A percentile compares a stretch with the other conserved stretches of the same genome.
These are phyloP conservation scores for Tricholoma flavovirens DNA, from an alignment of 768 basidiomycete genomes.

Conservation along the genomic window DNA sequence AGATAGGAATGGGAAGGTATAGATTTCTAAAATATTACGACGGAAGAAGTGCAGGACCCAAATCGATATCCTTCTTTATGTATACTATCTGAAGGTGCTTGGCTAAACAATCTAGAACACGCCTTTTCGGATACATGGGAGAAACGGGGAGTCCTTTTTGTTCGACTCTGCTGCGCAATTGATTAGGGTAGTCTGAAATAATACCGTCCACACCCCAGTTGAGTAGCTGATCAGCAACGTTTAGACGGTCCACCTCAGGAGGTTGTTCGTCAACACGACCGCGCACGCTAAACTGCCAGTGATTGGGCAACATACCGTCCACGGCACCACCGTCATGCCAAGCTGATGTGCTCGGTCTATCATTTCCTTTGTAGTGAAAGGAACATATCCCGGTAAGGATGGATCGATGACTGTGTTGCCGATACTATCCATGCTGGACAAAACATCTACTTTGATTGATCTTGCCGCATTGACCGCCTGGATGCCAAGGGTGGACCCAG, in stretches of 20 bases:
- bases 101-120: constrained; percentile 56
- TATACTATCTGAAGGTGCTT: constrained; percentile 6
- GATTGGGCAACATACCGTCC: constrained; percentile 49
- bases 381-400: constrained; percentile 34
- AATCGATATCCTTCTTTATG: neutral
- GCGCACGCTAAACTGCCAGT: neutral
- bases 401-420: constrained; percentile 38
- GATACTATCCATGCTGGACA: constrained; percentile 57
- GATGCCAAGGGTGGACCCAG: constrained; percentile 50
- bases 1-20: no score
- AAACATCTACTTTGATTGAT: constrained; percentile 54
- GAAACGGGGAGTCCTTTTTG: constrained; percentile 48
- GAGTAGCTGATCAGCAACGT: constrained; percentile 54
- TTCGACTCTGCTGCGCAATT: constrained; percentile 51
- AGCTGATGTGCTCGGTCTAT: constrained; percentile 58
- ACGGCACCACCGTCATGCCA: constrained; percentile 62
- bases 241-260: constrained; percentile 54
- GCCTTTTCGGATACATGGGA: constrained; percentile 51
- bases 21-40: neutral
- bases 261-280: neutral
- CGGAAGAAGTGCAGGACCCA: neutral
- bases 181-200: constrained; percentile 69
- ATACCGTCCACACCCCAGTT: constrained; percentile 67
- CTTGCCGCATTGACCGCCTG: constrained; percentile 66
- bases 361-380: constrained; percentile 67